phyloP scores from a whole-genome alignment of 139 green algal genomes.

The Closterium sp. region DNA sequence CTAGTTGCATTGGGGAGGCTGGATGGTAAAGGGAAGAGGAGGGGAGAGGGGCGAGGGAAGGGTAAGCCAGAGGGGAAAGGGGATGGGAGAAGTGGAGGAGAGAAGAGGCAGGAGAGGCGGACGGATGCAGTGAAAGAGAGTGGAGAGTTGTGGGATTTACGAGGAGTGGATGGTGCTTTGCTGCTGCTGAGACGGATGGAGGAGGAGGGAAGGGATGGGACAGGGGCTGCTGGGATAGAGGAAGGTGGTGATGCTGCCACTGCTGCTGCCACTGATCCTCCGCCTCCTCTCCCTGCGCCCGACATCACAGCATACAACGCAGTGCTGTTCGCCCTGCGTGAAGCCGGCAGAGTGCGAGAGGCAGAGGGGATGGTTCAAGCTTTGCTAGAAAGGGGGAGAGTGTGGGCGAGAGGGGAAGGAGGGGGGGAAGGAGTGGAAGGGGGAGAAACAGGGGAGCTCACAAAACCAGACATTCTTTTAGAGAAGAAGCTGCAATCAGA shows the following conservation, averaged over 20 bases:
- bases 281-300: not conserved
- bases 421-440: too few relatives aligned
- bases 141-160: not conserved
- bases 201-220: not conserved
- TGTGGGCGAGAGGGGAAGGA: not conserved
- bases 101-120: not conserved
- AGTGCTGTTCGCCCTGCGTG: not conserved
- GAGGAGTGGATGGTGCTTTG: not conserved
- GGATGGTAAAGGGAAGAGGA: not conserved
- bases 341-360: not conserved
- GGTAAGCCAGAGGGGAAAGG: not conserved
- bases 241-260: not conserved
- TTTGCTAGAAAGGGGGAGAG: not conserved
- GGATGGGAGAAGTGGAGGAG: not conserved
- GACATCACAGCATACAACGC: not conserved
- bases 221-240: not conserved
- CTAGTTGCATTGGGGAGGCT: not conserved
- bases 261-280: not conserved
- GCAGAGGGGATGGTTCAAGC: not conserved
- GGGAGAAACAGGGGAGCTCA: too few relatives aligned
- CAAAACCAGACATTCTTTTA: too few relatives aligned
- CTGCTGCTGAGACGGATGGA: not conserved
- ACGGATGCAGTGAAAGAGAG: not conserved
- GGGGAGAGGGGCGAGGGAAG: not conserved
- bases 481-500: too few relatives aligned